Evolutionary conservation across 1,139 yeast species (phyloP), one percentile per base, ranked within the genome.

Genomic region (Suzukiozyma palmioleophila): DNA sequence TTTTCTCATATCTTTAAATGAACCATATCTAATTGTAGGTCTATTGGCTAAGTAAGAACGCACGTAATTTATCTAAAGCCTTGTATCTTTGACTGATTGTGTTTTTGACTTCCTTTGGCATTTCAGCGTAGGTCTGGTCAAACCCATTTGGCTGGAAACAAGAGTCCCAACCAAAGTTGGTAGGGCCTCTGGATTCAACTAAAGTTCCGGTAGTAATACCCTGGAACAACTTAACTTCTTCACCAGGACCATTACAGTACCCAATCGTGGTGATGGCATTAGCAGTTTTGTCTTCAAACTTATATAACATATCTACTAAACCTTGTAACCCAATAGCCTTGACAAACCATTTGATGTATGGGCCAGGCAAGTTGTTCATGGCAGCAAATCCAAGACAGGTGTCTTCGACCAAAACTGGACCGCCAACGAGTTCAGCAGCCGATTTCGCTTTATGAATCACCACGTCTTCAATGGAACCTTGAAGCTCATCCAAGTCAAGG

Each of bases 101-200:
- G 60, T 92, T 90, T 67, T 94, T 94, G 32, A 74, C 66, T 3
- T 61, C 59, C 53, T 84, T 85, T 41, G 76, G 81, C 92, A 94
- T 80, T 62, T 92, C 97, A n/a, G 97, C 97, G 57, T 84, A 87
- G 0, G 97, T 90, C 56, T 81, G 62, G 14, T 69, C 64, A 43
- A 63, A 72, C 1, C 92, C 95, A 29, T 66, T 64, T 2, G 98
- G 97, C 63, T 82, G 75, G 60, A 92, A 92, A 37, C 87, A 69
- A 6, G 96, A 82, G 63, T 92, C 97, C 96, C 97, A 94, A 3
- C 99, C 98, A 58, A 94, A 94, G 44, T 77, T 75, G 18, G 79
- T 73, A 18, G 86, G 81, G 3, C 97, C 96, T 50, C 95, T 66
- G 40, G 88, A 76, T 12, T 66, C 65, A 3, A 90, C 97, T 51